Conservation (phyloP, 2,329 filamentous ascomycete species). For the Alternaria postmessia region DNA sequence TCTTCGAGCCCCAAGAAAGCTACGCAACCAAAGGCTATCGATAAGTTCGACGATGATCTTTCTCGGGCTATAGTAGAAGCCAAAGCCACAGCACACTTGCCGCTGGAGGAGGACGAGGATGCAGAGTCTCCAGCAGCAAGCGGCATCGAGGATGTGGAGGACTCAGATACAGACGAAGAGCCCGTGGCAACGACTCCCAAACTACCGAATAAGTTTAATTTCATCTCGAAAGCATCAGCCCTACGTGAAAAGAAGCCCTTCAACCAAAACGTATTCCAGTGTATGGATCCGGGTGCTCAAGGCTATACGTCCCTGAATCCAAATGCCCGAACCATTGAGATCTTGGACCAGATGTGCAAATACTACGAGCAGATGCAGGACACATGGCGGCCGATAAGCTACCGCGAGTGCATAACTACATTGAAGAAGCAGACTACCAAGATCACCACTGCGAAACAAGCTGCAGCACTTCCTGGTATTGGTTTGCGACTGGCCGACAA, state of each 20-base stretch:
- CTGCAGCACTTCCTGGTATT: slow-evolving; percentile 71
- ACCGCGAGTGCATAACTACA: slow-evolving; percentile 78
- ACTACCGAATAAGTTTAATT: slow-evolving; percentile 11
- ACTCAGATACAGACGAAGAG: slow-evolving; percentile 34
- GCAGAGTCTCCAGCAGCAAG: not conserved
- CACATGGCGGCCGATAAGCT: slow-evolving; percentile 77
- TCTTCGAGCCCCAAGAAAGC: slow-evolving; percentile 14
- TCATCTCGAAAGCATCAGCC: slow-evolving; percentile 14
- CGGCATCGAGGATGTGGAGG: slow-evolving; percentile 23
- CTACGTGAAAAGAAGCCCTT: slow-evolving; percentile 28
- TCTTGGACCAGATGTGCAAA: slow-evolving; percentile 79
- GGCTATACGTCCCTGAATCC: slow-evolving; percentile 64
- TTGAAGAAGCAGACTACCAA: slow-evolving; percentile 71
- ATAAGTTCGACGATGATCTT: slow-evolving; percentile 62
- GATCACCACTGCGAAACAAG: slow-evolving; percentile 74
- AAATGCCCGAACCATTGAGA: slow-evolving; percentile 77
- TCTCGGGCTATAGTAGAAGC: slow-evolving; percentile 71
- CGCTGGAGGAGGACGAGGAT: slow-evolving; percentile 32
- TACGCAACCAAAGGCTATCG: not conserved
- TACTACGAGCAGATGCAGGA: slow-evolving; percentile 81
- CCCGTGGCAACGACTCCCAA: slow-evolving; percentile 24
- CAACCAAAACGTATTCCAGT: slow-evolving; percentile 60
- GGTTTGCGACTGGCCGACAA: slow-evolving; percentile 79
- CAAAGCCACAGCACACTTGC: slow-evolving; percentile 66
- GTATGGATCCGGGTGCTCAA: slow-evolving; percentile 65